Evolutionary conservation across 495 filamentous ascomycete species (phyloP).

Genomic region (Immersiella caudata): DNA sequence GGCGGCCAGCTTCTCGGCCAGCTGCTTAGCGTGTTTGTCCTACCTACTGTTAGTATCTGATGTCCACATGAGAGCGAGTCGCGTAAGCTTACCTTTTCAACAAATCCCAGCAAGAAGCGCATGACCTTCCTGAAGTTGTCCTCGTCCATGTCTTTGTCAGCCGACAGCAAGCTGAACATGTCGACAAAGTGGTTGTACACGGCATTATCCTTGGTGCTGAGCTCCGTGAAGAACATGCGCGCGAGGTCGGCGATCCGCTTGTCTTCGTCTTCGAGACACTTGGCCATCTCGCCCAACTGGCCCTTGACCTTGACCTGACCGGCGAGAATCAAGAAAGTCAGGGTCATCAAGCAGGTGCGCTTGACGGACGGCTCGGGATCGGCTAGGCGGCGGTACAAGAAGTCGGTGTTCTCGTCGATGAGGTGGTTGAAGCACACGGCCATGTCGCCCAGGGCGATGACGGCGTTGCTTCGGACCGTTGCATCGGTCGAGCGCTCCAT

Average conservation of each 20-base stretch:
- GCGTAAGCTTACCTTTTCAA: slow-evolving; percentile 78
- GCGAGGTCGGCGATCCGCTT: slow-evolving; percentile 91
- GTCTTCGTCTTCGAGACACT: slow-evolving; percentile 94
- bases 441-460: slow-evolving; percentile 98
- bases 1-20: slow-evolving; percentile 90
- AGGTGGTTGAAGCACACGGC: slow-evolving; percentile 99
- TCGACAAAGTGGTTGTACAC: slow-evolving; percentile 99
- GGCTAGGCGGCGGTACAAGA: slow-evolving; percentile 89
- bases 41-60: slow-evolving; percentile 39
- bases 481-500: slow-evolving; percentile 91
- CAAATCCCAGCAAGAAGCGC: slow-evolving; percentile 90
- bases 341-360: slow-evolving; percentile 96
- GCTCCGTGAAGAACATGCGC: slow-evolving; percentile 97
- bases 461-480: slow-evolving; percentile 89
- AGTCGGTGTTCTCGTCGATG: slow-evolving; percentile 99
- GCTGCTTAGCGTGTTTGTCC: slow-evolving; percentile 98
- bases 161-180: slow-evolving; percentile 92
- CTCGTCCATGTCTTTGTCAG: slow-evolving; percentile 79
- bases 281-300: slow-evolving; percentile 99
- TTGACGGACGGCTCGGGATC: slow-evolving; percentile 89
- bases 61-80: not conserved
- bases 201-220: slow-evolving; percentile 96
- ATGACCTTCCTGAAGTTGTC: slow-evolving; percentile 81
- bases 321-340: slow-evolving; percentile 96
- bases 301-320: slow-evolving; percentile 99